These are phyloP conservation scores for Ascomycota sp. DNA, from an alignment of 2,329 filamentous ascomycete species.

Conservation along the genomic window DNA sequence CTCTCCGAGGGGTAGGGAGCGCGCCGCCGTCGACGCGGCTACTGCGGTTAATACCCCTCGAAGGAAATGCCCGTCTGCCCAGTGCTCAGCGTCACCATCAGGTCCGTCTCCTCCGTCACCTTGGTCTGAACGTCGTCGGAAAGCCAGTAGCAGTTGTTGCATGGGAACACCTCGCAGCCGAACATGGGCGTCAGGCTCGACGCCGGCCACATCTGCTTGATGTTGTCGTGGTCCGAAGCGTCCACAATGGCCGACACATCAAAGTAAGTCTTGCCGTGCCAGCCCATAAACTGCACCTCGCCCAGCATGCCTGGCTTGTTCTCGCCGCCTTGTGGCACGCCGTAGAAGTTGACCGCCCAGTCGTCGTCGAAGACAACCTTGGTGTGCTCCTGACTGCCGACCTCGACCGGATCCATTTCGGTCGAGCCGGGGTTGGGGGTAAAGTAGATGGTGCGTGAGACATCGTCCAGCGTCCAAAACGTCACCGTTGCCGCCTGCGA, in stretches of 20 bases:
- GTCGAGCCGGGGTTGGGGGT: slow-evolving; percentile 19
- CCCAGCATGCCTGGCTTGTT: slow-evolving; percentile 29
- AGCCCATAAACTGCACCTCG: slow-evolving; percentile 29
- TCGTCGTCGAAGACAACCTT: slow-evolving; percentile 20
- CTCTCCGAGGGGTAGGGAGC: too few species aligned
- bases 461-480: slow-evolving; percentile 36
- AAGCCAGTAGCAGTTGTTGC: slow-evolving; percentile 31
- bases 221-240: slow-evolving; percentile 24
- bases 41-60: too few species aligned
- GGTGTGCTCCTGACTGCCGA: slow-evolving; percentile 17
- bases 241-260: slow-evolving; percentile 39
- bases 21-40: too few species aligned
- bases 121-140: slow-evolving; percentile 36
- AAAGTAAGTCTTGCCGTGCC: slow-evolving; percentile 28
- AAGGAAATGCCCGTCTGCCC: slow-evolving; percentile 9
- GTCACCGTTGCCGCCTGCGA: slow-evolving; percentile 29
- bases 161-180: slow-evolving; percentile 31
- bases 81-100: slow-evolving; percentile 29
- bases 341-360: slow-evolving; percentile 31
- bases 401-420: slow-evolving; percentile 16
- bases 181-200: slow-evolving; percentile 18
- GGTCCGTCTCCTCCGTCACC: slow-evolving; percentile 22
- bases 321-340: slow-evolving; percentile 21
- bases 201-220: slow-evolving; percentile 33
- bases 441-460: slow-evolving; percentile 28